Evolutionary conservation across 768 basidiomycete species (phyloP).

Genomic region (Pleurotus ostreatus): DNA sequence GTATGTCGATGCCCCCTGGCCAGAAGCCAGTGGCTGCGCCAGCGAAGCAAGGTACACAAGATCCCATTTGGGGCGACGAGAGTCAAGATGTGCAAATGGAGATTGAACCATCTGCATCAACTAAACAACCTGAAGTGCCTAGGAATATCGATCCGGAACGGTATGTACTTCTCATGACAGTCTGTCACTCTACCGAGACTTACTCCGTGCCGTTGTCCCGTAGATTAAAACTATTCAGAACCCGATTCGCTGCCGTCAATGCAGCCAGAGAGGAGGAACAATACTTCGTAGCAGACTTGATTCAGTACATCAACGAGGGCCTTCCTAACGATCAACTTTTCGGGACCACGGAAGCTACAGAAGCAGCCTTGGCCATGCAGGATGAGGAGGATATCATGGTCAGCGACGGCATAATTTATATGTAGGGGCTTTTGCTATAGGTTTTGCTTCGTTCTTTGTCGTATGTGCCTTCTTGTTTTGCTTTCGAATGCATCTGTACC

Average conservation of each 20-base stretch:
- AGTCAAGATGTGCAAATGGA: slow-evolving; percentile 66
- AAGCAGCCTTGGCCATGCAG: slow-evolving; percentile 71
- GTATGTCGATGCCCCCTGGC: slow-evolving; percentile 47
- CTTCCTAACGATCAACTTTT: slow-evolving; percentile 66
- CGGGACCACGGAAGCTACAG: slow-evolving; percentile 76
- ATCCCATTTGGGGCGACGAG: slow-evolving; percentile 65
- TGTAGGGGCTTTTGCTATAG: slow-evolving; percentile 43
- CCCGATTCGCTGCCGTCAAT: slow-evolving; percentile 70
- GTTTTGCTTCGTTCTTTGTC: neutral
- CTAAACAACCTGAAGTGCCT: slow-evolving; percentile 29
- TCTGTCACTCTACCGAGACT: slow-evolving; percentile 3
- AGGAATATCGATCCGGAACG: slow-evolving; percentile 51
- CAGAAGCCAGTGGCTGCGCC: slow-evolving; percentile 19
- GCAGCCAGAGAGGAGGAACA: slow-evolving; percentile 70
- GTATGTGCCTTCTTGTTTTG: neutral
- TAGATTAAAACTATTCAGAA: slow-evolving; percentile 80
- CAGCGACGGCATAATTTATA: slow-evolving; percentile 83
- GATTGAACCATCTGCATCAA: slow-evolving; percentile 35
- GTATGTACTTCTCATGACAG: slow-evolving; percentile 34
- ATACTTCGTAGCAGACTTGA: slow-evolving; percentile 62
- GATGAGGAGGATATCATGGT: slow-evolving; percentile 83
- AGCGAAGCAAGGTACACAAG: slow-evolving; percentile 28
- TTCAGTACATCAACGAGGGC: slow-evolving; percentile 76
- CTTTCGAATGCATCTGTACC: neutral
- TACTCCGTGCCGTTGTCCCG: slow-evolving; percentile 10